Conservation (phyloP, 345 rosid genomes). For the Corymbia maculata region DNA sequence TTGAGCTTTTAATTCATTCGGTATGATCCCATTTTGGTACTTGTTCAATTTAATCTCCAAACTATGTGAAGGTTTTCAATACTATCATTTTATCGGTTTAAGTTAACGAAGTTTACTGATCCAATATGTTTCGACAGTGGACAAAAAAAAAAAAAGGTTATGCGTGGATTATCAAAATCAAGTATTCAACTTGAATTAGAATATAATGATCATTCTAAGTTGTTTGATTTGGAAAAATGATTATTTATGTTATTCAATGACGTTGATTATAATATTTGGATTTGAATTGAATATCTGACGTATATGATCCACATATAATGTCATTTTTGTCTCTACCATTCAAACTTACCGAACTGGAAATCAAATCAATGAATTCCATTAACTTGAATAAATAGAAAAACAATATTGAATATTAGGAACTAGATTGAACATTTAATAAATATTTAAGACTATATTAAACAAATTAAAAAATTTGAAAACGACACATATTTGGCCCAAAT, state of each 20-base stretch:
- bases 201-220: not conserved
- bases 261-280: not conserved
- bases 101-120: not conserved
- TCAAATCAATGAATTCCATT: too few species aligned
- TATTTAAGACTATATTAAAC: rapidly evolving
- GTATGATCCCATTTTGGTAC: rapidly evolving
- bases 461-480: not conserved
- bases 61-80: too few species aligned
- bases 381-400: not conserved
- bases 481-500: not conserved
- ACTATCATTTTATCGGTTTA: not conserved
- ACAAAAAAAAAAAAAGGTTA: not conserved
- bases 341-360: not conserved
- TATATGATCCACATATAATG: not conserved
- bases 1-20: too few species aligned
- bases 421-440: not conserved
- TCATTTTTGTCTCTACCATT: not conserved
- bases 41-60: rapidly evolving
- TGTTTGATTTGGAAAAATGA: not conserved
- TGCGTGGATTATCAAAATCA: rapidly evolving
- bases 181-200: not conserved
- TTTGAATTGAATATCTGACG: not conserved
- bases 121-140: rapidly evolving
- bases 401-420: not conserved
- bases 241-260: not conserved